Evolutionary conservation across 495 filamentous ascomycete genomes (phyloP).

Genomic region (Aspergillus cristatus): DNA sequence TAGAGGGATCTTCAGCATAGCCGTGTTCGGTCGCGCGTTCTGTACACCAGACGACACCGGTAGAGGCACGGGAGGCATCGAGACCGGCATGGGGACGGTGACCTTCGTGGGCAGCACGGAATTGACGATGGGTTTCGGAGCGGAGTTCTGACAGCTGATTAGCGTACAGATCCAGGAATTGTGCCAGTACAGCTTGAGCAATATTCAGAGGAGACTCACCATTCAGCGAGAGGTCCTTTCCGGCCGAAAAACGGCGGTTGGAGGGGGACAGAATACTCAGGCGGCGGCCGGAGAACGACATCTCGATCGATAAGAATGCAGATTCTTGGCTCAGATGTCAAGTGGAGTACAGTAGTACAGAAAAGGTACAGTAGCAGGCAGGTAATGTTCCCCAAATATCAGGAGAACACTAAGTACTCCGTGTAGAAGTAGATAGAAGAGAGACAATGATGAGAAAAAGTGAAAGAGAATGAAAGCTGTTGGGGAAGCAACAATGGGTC

Average conservation of each 20-base stretch:
- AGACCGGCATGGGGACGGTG: conserved; percentile 85
- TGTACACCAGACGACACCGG: conserved; percentile 81
- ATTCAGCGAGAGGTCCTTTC: conserved; percentile 36
- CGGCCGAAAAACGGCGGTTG: conserved; percentile 27
- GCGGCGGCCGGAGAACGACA: conserved; percentile 45
- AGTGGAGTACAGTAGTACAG: too few species aligned
- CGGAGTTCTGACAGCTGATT: conserved; percentile 62
- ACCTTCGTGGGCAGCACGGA: conserved; percentile 77
- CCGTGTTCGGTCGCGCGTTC: conserved; percentile 73
- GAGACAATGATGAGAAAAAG: too few species aligned
- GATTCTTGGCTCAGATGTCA: too few species aligned
- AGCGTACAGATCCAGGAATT: not conserved
- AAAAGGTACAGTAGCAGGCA: too few species aligned
- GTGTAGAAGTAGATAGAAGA: too few species aligned
- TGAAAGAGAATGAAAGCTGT: too few species aligned
- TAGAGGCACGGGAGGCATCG: conserved; percentile 72
- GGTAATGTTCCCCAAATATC: too few species aligned
- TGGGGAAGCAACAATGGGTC: too few species aligned
- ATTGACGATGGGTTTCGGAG: conserved; percentile 77
- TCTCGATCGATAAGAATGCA: too few species aligned
- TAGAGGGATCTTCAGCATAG: conserved; percentile 68
- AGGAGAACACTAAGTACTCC: too few species aligned
- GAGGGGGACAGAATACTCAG: conserved; percentile 38
- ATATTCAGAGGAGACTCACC: conserved; percentile 18
- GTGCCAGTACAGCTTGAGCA: too few species aligned